phyloP scores from a whole-genome alignment of 805 yeast species.

The Metschnikowia santaceciliae region DNA sequence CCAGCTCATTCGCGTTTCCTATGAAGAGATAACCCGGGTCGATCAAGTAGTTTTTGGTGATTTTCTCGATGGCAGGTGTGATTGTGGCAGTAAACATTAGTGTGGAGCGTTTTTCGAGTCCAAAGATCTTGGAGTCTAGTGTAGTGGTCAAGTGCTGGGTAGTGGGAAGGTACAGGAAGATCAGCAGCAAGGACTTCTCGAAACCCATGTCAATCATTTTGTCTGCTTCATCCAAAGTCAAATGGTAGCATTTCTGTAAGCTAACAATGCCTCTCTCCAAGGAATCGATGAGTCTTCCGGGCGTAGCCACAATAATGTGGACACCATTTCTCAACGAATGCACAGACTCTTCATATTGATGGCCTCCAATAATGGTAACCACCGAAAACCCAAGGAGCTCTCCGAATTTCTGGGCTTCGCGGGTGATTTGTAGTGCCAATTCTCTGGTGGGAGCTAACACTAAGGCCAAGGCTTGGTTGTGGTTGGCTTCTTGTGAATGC shows the following conservation, averaged over 20 bases:
- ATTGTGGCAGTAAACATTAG: slow-evolving; percentile 96
- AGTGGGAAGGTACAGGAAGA: slow-evolving; percentile 53
- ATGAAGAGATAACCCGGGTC: slow-evolving; percentile 63
- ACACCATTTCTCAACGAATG: slow-evolving; percentile 57
- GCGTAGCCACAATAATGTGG: slow-evolving; percentile 87
- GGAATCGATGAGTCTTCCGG: slow-evolving; percentile 85
- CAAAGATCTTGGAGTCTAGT: slow-evolving; percentile 37
- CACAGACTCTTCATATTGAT: slow-evolving; percentile 70
- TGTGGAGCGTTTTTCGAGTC: slow-evolving; percentile 47
- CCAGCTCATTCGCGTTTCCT: slow-evolving; percentile 64
- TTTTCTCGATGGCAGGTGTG: slow-evolving; percentile 65
- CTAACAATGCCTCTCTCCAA: slow-evolving; percentile 62
- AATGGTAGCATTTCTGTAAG: slow-evolving; percentile 56
- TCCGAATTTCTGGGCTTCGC: slow-evolving; percentile 56
- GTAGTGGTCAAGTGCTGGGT: slow-evolving; percentile 21
- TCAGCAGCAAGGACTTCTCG: slow-evolving; percentile 68
- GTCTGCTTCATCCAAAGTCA: slow-evolving; percentile 92
- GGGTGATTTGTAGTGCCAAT: slow-evolving; percentile 80
- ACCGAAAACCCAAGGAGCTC: slow-evolving; percentile 38
- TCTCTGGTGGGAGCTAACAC: slow-evolving; percentile 92
- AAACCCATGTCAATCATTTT: slow-evolving; percentile 95
- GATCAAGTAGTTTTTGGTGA: slow-evolving; percentile 59
- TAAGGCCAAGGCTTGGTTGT: slow-evolving; percentile 68
- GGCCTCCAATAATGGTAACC: slow-evolving; percentile 85
- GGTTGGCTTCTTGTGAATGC: slow-evolving; percentile 43